Percentiles rank a stretch among this genome's conserved stretches.
These are phyloP conservation scores for Diversispora epigaea DNA, from an alignment of 192 early-diverging fungal species.

Conservation along the genomic window DNA sequence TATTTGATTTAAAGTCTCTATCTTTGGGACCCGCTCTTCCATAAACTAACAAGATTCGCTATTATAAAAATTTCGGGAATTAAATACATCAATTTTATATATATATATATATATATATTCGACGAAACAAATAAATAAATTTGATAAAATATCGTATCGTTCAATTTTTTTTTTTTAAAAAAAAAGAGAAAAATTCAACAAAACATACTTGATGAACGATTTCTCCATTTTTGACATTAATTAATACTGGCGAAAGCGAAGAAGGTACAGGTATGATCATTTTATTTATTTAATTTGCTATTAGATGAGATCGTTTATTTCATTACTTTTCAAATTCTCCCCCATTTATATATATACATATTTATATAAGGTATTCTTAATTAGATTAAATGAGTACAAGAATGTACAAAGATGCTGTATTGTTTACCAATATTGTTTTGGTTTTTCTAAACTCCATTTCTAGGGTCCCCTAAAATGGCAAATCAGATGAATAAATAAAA, in stretches of 20 bases:
- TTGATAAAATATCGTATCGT: not conserved
- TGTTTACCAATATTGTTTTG: no score
- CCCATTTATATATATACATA: no score
- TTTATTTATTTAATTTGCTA: no score
- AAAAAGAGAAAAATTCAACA: not conserved
- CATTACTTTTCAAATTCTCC: no score
- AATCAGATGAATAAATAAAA: no score
- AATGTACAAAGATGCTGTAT: no score
- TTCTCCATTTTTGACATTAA: slow-evolving; percentile 24
- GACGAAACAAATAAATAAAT: not conserved
- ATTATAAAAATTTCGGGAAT: not conserved
- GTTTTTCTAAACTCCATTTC: no score
- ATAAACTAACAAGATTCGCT: slow-evolving; percentile 38
- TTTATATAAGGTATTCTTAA: no score
- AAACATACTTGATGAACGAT: slow-evolving; percentile 17
- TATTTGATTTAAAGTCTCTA: slow-evolving; percentile 28
- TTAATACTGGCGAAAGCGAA: slow-evolving; percentile 8
- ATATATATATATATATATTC: not conserved
- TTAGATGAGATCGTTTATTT: no score
- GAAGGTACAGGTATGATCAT: no score
- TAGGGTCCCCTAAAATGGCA: no score
- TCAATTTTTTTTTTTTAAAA: not conserved
- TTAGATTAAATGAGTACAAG: no score
- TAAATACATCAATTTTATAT: not conserved
- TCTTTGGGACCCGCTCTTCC: slow-evolving; percentile 37